A percentile compares a stretch with the other conserved stretches of the same genome.
These are phyloP conservation scores for Guadua angustifolia DNA, from an alignment of 176 grass and related monocot genomes.

Conservation along the genomic window DNA sequence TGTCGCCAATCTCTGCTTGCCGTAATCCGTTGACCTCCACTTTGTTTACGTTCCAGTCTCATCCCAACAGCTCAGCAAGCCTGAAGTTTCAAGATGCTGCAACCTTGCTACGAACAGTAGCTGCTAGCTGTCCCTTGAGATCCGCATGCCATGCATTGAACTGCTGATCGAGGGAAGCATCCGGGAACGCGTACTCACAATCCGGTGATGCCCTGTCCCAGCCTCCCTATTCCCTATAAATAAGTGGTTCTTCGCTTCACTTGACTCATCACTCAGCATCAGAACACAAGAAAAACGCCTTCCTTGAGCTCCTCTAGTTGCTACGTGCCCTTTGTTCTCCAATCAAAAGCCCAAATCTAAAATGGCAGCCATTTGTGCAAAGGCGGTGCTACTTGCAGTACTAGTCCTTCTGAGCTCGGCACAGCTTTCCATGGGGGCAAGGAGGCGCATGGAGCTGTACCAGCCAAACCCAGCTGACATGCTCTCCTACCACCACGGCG, in stretches of 20 bases:
- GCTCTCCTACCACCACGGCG: slow-evolving; percentile 74
- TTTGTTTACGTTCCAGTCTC: slow-evolving; percentile 41
- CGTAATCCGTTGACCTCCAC: slow-evolving; percentile 25
- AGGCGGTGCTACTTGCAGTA: neutral
- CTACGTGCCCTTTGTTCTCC: neutral
- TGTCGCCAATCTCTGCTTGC: slow-evolving; percentile 29
- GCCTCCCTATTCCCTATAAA: slow-evolving; percentile 49
- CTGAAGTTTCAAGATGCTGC: slow-evolving; percentile 28
- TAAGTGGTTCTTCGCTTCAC: neutral
- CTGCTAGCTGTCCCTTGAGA: slow-evolving; percentile 42
- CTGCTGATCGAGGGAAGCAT: slow-evolving; percentile 38
- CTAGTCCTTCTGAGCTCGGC: slow-evolving; percentile 32
- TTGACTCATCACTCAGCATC: neutral
- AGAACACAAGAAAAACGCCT: neutral
- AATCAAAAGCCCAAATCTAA: neutral
- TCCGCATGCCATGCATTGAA: slow-evolving; percentile 32
- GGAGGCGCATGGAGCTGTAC: slow-evolving; percentile 62
- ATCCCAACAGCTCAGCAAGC: slow-evolving; percentile 50
- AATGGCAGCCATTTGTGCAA: slow-evolving; percentile 27
- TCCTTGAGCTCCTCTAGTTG: neutral
- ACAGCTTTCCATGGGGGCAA: slow-evolving; percentile 30
- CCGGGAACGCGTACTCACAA: slow-evolving; percentile 13
- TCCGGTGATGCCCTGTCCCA: neutral
- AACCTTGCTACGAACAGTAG: slow-evolving; percentile 7
- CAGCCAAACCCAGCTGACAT: slow-evolving; percentile 40